Evolutionary conservation across 1,139 yeast species (phyloP).

Genomic region (Yarrowia galli): DNA sequence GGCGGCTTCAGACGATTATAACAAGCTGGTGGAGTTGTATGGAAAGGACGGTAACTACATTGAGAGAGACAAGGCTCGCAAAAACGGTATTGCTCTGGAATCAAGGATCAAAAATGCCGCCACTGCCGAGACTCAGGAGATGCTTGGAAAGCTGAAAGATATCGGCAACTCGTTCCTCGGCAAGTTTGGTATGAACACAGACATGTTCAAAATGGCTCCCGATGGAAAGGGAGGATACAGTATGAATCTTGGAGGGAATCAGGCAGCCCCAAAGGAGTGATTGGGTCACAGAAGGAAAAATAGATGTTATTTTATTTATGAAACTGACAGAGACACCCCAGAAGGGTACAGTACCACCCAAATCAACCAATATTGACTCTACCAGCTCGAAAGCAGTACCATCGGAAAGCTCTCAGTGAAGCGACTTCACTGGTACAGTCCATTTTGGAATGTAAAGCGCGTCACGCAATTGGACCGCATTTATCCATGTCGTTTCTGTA

Average conservation of each 20-base stretch:
- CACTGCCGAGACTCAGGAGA: slow-evolving; percentile 46
- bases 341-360: no score
- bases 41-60: slow-evolving; percentile 19
- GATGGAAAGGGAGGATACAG: slow-evolving; percentile 47
- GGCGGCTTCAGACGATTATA: slow-evolving; percentile 45
- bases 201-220: slow-evolving; percentile 47
- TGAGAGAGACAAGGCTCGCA: slow-evolving; percentile 34
- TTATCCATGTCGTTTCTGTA: no score
- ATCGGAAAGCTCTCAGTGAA: no score
- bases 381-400: no score
- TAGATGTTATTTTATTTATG: no score
- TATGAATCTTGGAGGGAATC: slow-evolving; percentile 41
- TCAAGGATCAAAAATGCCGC: slow-evolving; percentile 45
- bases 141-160: slow-evolving; percentile 48
- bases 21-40: slow-evolving; percentile 39
- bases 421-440: no score
- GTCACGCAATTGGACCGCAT: no score
- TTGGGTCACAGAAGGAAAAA: no score
- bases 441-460: no score
- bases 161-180: slow-evolving; percentile 47
- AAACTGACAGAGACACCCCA: no score
- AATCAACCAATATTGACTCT: no score
- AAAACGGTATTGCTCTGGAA: slow-evolving; percentile 39
- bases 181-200: slow-evolving; percentile 48
- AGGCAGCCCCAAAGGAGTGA: not conserved